These are phyloP conservation scores for Diaporthe sp. DNA, from an alignment of 2,329 filamentous ascomycete genomes.

Conservation along the genomic window DNA sequence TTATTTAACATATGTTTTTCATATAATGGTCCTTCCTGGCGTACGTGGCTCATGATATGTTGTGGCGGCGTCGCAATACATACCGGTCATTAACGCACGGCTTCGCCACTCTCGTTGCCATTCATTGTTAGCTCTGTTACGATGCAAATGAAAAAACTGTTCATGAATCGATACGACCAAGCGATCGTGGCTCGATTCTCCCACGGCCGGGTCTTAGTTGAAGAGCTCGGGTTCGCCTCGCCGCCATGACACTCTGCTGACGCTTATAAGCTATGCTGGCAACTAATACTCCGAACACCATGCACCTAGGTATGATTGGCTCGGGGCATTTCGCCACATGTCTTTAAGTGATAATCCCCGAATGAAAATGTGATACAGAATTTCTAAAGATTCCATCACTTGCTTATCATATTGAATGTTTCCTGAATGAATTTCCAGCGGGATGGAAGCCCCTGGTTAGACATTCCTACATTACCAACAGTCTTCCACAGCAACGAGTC, in stretches of 20 bases:
- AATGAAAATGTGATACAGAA: neutral
- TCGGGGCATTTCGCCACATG: neutral
- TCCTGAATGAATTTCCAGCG: too few species aligned
- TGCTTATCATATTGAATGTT: rapidly evolving
- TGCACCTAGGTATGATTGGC: neutral
- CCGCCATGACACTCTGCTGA: neutral
- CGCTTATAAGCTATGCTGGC: neutral
- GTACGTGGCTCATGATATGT: neutral
- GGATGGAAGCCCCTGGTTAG: neutral
- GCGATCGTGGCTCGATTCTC: neutral
- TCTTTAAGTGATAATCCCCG: neutral
- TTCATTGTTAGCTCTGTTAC: neutral
- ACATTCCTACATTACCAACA: neutral
- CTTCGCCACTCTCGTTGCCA: neutral
- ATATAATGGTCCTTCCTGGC: neutral
- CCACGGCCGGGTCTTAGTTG: neutral
- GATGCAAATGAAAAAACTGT: neutral
- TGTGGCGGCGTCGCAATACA: neutral
- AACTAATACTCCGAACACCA: neutral
- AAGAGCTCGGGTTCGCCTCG: neutral
- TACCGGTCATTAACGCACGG: neutral
- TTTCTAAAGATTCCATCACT: neutral
- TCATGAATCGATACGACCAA: too few species aligned
- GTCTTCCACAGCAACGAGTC: neutral
- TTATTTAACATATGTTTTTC: neutral